A percentile compares a stretch with the other conserved stretches of the same genome.
Conservation (phyloP, 192 early-diverging fungal genomes). For the Radiomyces spectabilis region DNA sequence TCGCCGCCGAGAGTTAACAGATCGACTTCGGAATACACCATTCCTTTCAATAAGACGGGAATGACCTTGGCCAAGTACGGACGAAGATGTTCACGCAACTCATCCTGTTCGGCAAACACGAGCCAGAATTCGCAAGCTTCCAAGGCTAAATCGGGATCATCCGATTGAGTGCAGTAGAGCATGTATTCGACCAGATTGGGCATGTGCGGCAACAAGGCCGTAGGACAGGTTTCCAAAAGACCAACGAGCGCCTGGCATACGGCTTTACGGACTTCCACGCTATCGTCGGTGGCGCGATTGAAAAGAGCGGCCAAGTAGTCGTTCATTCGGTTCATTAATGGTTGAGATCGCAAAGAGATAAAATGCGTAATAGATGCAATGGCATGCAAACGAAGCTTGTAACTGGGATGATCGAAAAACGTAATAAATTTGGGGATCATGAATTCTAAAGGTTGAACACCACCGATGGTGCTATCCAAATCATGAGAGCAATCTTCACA, state of each 20-base stretch:
- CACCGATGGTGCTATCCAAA: constrained; percentile 67
- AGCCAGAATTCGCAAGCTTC: constrained; percentile 99
- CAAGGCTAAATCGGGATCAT: constrained; percentile 82
- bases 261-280: constrained; percentile 76
- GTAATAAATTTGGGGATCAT: constrained; percentile 88
- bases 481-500: constrained; percentile 89
- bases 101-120: constrained; percentile 90
- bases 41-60: constrained; percentile 87
- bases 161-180: constrained; percentile 86
- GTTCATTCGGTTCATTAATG: constrained; percentile 60
- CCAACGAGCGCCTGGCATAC: constrained; percentile 94
- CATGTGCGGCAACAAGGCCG: constrained; percentile 82
- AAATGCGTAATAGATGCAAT: constrained; percentile 85
- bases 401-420: constrained; percentile 71
- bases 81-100: constrained; percentile 61
- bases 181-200: constrained; percentile 91
- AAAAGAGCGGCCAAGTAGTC: constrained; percentile 75
- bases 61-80: constrained; percentile 71
- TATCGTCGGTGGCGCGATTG: constrained; percentile 74
- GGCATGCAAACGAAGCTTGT: constrained; percentile 71
- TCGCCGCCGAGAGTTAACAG: constrained; percentile 68
- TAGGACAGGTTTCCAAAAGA: constrained; percentile 78
- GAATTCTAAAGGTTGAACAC: constrained; percentile 68
- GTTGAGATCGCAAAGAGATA: constrained; percentile 67
- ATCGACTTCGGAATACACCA: constrained; percentile 96